Base-by-base conservation (phyloP, 2,329 filamentous ascomycete species). In the Seiridium cupressi region DNA sequence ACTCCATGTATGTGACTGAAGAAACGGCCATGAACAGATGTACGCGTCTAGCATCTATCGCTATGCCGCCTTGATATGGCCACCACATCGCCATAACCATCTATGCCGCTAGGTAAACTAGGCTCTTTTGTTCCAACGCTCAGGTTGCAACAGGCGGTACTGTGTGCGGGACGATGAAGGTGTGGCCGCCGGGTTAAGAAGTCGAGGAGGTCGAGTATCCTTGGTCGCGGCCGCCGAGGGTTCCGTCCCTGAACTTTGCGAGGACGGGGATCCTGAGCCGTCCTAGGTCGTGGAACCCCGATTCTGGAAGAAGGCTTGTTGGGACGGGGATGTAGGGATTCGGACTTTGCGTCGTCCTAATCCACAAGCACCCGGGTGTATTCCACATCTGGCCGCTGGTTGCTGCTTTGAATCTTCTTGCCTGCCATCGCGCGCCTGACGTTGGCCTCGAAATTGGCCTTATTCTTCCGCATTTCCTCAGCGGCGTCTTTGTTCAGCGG, bases 401-500 rank as follows among this genome's bases (percentile, higher is more conserved):
- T 42, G 7, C 2, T 13, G 13, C 13, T 42, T 74, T 87, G 88
- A 46, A 98, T 88, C 1, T 78, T 78, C 5, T 93, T 92, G 57
- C 95, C 95, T 3, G 80, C 82, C 91, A 99, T 97, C 5, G 92
- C 84, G 31, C 83, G 84, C 69, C 91, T 85, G 44, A 98, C 95
- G 71, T 98, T 97, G 62, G 92, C 84, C 82, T 93, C 95, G 79
- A 99, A 99, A 36, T 83, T 86, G 58, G 98, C 95, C 44, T 93
- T 81, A 75, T 95, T 96, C 53, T 83, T 82, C 69, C 94, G 88
- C 67, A 99, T 81, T 72, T 98, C 95, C 63, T 97, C 93, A 3
- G 95, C 95, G 0, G 95, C 95, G 71, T 98, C 94, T 81, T 99
- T 97, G 78, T 99, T 99, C 62, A 99, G 80, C n/a, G 95, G 95